Base-by-base conservation (phyloP, 2,329 filamentous ascomycete species). In the Fusarium penzigii region DNA sequence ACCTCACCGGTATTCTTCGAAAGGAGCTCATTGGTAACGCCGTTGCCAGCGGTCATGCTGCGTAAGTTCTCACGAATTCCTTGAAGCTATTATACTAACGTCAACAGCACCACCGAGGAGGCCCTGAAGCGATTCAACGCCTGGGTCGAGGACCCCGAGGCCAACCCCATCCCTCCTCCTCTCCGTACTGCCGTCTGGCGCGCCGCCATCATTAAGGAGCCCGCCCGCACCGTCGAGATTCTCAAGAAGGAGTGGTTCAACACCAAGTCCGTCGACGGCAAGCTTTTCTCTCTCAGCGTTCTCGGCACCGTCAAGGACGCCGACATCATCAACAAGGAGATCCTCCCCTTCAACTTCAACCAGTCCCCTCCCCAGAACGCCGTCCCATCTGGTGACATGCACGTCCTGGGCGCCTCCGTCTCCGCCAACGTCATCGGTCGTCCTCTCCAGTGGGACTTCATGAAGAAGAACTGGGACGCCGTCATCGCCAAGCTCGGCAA, bases 341-440 rank as follows among this genome's bases (percentile, higher is more conserved):
- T 81, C 67, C 88, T 78, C 63, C 87, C 73, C 82, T 97, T 92
- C 72, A 88, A 96, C 72, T 92, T 90, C 61, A 87, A 88, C 69
- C 80, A 72, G 34, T 77, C 78, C 2, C 80, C 80, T 1, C 79
- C 80, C 2, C 74, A 74, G 34, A 76, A 83, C 57, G 74, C 88
- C n/a, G 90, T 97, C 25, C 85, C 90, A 10, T 82, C 87, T 12
- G 93, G 91, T 66, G 94, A 99, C 70, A 84, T 94, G 72, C 93
- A 97, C 75, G 87, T 86, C 12, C 88, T 92, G 29, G 87, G 87
- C n/a, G 78, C 80, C 44, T 82, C 86, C 2, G 76, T 99, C 29
- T 85, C 89, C 5, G 79, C 76, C 57, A 97, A 97, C 74, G 77
- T 85, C 9, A 80, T 84, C 55, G 87, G 85, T 3, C 87, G 92